A percentile compares a stretch with the other conserved stretches of the same genome.
These are phyloP conservation scores for Candida pseudoviswanathii DNA, from an alignment of 1,139 yeast genomes.

Conservation along the genomic window DNA sequence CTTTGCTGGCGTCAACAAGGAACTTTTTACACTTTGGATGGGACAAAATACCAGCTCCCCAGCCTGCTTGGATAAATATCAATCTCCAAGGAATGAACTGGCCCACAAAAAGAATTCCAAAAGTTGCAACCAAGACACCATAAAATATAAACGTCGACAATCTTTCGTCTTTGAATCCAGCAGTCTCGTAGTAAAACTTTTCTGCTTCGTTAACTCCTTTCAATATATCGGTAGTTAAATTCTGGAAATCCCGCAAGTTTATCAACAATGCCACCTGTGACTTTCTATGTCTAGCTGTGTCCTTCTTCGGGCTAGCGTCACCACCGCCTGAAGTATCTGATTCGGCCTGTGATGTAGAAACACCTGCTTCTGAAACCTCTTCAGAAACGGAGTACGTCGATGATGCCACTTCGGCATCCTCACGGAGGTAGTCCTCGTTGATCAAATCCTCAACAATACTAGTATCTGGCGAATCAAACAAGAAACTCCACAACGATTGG, in stretches of 20 bases:
- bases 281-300: slow-evolving; percentile 27
- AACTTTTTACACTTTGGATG: slow-evolving; percentile 59
- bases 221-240: slow-evolving; percentile 59
- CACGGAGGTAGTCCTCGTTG: slow-evolving; percentile 23
- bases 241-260: slow-evolving; percentile 65
- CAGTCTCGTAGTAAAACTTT: slow-evolving; percentile 58
- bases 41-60: slow-evolving; percentile 50
- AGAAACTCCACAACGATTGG: slow-evolving; percentile 53
- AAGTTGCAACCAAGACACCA: slow-evolving; percentile 36
- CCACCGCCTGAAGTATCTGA: slow-evolving; percentile 1
- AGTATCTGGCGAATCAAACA: slow-evolving; percentile 45
- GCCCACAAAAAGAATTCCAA: slow-evolving; percentile 52
- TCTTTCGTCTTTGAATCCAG: slow-evolving; percentile 73
- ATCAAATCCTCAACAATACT: slow-evolving; percentile 41
- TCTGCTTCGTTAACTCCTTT: slow-evolving; percentile 56
- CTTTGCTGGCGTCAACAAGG: slow-evolving; percentile 21
- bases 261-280: slow-evolving; percentile 48
- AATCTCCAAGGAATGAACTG: slow-evolving; percentile 68
- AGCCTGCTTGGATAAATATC: slow-evolving; percentile 56
- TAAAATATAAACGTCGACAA: slow-evolving; percentile 59
- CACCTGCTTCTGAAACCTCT: slow-evolving; percentile 13
- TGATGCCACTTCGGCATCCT: slow-evolving; percentile 14
- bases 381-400: slow-evolving; percentile 13
- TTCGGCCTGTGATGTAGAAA: slow-evolving; percentile 11
- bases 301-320: slow-evolving; percentile 17